Evolutionary conservation across 768 basidiomycete genomes (phyloP), one percentile per base, ranked within the genome.

Genomic region (Boletus speciosus): DNA sequence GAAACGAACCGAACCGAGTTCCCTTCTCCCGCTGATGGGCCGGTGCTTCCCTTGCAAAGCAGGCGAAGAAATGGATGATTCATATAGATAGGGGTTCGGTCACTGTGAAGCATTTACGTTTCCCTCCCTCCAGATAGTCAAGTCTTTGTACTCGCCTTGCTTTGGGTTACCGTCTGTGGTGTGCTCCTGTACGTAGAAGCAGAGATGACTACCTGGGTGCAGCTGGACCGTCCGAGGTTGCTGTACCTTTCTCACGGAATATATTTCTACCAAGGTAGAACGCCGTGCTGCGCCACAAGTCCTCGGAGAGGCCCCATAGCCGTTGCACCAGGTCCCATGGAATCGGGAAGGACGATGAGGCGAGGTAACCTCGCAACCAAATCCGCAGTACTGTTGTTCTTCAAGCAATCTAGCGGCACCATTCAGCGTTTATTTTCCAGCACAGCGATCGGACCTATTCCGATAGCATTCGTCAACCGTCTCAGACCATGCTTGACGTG

Each of bases 81-180:
- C 59, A 46, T 46, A 37, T 40, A 10, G 27, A 63, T 62, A 62
- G 61, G 61, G 61, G 45, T 47, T 62, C 44, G 42, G 15, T 47
- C 54, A 21, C 47, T 44, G 47, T 49, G 49, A 49, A 23, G 7
- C 40, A 0, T 46, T 61, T 58, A 58, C 49, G 57, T 57, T 2
- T 51, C 16, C 9, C 8, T 47, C 8, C 4, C 8, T 19, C 7
- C 16, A 21, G 41, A 19, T 45, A 31, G 44, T 14, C 4, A 12
- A 45, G 29, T 19, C 47, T 11, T 27, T 29, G 16, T 37, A 23
- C 11, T 37, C 47, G 15, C 9, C n/a, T 21, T 19, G 48, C 31
- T 41, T n/a, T n/a, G 31, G n/a, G 21, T 55, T 48, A n/a, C 45
- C 47, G 27, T 49, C 16, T 27, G 27, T 23, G 36, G 6, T 9